These are phyloP conservation scores for Solanum clarkiae DNA, from an alignment of 257 asterid species.

Conservation along the genomic window DNA sequence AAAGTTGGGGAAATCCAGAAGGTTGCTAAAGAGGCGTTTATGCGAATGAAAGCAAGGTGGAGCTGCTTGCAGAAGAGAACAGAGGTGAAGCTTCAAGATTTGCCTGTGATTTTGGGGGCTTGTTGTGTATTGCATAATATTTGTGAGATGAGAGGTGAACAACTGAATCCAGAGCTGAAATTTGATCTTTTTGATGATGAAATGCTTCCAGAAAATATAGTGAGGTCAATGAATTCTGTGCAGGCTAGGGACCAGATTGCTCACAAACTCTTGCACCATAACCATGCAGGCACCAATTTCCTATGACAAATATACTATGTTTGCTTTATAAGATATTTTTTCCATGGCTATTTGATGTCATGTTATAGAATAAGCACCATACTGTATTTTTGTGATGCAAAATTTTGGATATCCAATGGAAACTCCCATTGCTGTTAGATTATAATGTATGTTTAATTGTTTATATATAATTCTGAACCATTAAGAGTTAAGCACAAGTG, in stretches of 20 bases:
- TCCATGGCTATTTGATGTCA: slow-evolving; percentile 16
- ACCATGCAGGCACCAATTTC: slow-evolving; percentile 38
- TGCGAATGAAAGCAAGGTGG: slow-evolving; percentile 79
- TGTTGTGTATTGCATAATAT: slow-evolving; percentile 82
- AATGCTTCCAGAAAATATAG: slow-evolving; percentile 27
- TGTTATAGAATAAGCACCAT: slow-evolving; percentile 9
- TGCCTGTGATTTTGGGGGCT: slow-evolving; percentile 78
- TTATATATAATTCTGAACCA: not conserved
- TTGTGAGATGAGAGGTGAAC: slow-evolving; percentile 64
- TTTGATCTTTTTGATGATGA: slow-evolving; percentile 59
- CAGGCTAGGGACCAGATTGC: slow-evolving; percentile 68
- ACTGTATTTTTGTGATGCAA: not conserved
- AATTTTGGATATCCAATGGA: not conserved
- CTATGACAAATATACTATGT: slow-evolving; percentile 4
- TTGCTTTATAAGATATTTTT: not conserved
- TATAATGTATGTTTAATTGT: not conserved
- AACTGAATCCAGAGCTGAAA: slow-evolving; percentile 32
- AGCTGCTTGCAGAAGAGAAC: slow-evolving; percentile 71
- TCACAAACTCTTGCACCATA: slow-evolving; percentile 57
- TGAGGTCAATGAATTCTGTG: slow-evolving; percentile 30
- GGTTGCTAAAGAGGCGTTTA: slow-evolving; percentile 49
- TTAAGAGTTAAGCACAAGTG: not conserved
- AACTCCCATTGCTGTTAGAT: not conserved
- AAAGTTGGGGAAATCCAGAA: slow-evolving; percentile 30
- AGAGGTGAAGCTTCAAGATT: slow-evolving; percentile 72